A percentile compares a stretch with the other conserved stretches of the same genome.
phyloP scores from a whole-genome alignment of 1,284 basidiomycete species.

The Puccinia sorghi region DNA sequence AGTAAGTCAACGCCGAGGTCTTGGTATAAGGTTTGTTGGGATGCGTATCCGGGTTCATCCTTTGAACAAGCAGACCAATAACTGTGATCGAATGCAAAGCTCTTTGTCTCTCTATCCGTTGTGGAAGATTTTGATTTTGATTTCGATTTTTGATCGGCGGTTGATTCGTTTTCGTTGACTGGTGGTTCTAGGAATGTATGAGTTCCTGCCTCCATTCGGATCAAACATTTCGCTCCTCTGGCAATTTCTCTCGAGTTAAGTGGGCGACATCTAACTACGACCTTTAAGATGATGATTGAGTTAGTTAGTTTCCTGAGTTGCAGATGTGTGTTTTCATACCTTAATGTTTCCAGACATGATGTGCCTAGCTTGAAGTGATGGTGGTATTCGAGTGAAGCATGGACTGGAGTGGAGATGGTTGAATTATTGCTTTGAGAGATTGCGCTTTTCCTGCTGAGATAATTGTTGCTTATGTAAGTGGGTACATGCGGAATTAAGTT shows the following conservation, averaged over 20 bases:
- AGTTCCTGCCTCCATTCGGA: conserved; percentile 82
- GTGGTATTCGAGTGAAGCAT: no score
- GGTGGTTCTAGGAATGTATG: conserved; percentile 88
- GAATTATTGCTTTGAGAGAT: no score
- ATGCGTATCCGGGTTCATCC: conserved; percentile 83
- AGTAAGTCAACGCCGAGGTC: conserved; percentile 92
- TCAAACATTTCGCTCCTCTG: conserved; percentile 84
- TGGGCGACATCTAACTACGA: conserved; percentile 73
- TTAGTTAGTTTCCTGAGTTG: not conserved
- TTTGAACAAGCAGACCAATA: conserved; percentile 78
- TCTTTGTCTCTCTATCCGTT: conserved; percentile 41
- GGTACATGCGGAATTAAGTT: no score
- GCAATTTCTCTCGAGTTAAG: conserved; percentile 87
- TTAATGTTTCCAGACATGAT: conserved; percentile 50
- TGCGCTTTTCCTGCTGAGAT: no score
- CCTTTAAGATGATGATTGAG: conserved; percentile 18
- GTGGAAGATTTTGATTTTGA: conserved; percentile 5
- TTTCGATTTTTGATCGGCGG: conserved; percentile 13
- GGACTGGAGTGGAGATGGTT: no score
- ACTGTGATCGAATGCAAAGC: conserved; percentile 49
- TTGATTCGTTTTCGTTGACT: not conserved
- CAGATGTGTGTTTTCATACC: not conserved
- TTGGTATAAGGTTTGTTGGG: conserved; percentile 88
- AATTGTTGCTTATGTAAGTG: no score
- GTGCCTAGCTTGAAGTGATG: no score